Evolutionary conservation across 106 monocot genomes (phyloP).

Genomic region (Triglochin maritima): DNA sequence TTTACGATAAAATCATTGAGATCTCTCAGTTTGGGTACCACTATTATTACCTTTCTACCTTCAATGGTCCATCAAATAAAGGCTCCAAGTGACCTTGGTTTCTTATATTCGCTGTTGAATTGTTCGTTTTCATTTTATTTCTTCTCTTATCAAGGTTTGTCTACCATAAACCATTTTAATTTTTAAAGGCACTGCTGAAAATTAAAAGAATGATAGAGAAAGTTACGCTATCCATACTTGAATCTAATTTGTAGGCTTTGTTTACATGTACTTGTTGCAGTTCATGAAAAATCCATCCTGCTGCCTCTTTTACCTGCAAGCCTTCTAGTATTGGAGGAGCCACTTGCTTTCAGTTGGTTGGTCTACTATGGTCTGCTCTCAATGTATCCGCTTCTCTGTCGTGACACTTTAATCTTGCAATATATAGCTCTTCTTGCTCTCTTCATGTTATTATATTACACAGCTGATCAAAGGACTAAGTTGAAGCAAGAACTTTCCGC

Average conservation of each 20-base stretch:
- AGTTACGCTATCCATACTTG: neutral
- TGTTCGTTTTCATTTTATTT: constrained; percentile 90
- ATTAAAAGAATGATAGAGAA: neutral
- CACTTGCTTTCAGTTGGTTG: constrained; percentile 55
- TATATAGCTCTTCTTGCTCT: constrained; percentile 60
- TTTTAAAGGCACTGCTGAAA: neutral
- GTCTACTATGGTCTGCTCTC: constrained; percentile 56
- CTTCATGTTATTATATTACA: constrained; percentile 48
- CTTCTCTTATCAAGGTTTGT: constrained; percentile 82
- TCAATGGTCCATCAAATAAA: constrained; percentile 76
- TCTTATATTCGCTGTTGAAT: constrained; percentile 73
- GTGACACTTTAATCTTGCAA: constrained; percentile 66
- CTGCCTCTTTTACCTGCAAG: constrained; percentile 91
- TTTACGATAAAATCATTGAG: constrained; percentile 48
- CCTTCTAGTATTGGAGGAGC: constrained; percentile 70
- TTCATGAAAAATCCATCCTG: constrained; percentile 94
- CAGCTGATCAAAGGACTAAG: constrained; percentile 7
- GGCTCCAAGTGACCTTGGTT: constrained; percentile 62
- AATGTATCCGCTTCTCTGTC: constrained; percentile 77
- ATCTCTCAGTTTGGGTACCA: constrained; percentile 42
- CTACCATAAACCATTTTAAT: neutral
- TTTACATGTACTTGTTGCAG: constrained; percentile 23
- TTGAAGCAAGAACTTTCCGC: constrained; percentile 9
- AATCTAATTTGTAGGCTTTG: neutral
- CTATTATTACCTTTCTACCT: constrained; percentile 52